phyloP scores from a whole-genome alignment of 495 filamentous ascomycete genomes.

The Lasiosphaeria ovina region DNA sequence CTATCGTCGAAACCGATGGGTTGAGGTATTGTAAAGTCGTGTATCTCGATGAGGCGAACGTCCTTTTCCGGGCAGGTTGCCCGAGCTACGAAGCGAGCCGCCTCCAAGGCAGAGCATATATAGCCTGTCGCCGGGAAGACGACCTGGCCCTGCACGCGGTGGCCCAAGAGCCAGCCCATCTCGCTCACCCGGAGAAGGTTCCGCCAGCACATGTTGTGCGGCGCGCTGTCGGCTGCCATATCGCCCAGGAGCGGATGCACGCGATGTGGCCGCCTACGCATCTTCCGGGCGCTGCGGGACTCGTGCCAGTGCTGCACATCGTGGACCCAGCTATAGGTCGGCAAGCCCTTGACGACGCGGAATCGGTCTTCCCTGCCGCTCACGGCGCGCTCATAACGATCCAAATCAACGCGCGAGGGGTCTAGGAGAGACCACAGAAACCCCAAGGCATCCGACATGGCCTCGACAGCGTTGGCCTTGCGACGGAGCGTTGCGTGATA shows the following conservation, averaged over 20 bases:
- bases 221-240: constrained; percentile 23
- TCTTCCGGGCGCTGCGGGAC: constrained; percentile 3
- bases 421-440: constrained; percentile 27
- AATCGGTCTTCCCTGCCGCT: too few relatives aligned
- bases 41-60: constrained; percentile 22
- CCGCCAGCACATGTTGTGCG: constrained; percentile 39
- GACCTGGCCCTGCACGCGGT: constrained; percentile 33
- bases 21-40: constrained; percentile 15
- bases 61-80: background rate
- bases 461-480: constrained; percentile 5
- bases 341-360: constrained; percentile 35
- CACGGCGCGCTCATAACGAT: too few relatives aligned
- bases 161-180: constrained; percentile 44
- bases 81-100: constrained; percentile 7
- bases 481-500: background rate
- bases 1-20: constrained; percentile 22
- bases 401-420: too few relatives aligned
- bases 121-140: constrained; percentile 57
- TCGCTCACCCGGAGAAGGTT: constrained; percentile 39
- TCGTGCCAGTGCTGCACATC: constrained; percentile 24
- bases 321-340: constrained; percentile 25
- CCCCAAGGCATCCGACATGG: constrained; percentile 27
- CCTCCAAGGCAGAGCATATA: constrained; percentile 47
- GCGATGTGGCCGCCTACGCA: constrained; percentile 32
- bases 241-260: constrained; percentile 42